Evolutionary conservation across 441 rosid species (phyloP).

Genomic region (Erodium texanum): DNA sequence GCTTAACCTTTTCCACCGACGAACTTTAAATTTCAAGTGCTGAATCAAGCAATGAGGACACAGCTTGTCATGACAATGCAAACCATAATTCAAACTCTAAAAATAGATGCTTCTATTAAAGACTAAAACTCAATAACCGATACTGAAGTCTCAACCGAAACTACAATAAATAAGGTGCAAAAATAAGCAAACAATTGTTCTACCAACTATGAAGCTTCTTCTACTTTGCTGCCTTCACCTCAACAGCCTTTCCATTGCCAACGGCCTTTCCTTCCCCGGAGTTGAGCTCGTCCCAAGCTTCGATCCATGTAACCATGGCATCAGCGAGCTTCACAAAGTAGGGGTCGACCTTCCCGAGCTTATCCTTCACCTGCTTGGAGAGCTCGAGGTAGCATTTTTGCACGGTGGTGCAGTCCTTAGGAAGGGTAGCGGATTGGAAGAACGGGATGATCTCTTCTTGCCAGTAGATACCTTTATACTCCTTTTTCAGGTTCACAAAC

Average conservation of each 20-base stretch:
- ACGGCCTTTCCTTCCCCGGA: slow-evolving; percentile 14
- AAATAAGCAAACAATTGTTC: neutral
- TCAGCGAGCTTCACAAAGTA: slow-evolving; percentile 87
- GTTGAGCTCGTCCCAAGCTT: slow-evolving; percentile 95
- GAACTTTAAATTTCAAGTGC: too few relatives aligned
- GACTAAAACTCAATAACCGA: neutral
- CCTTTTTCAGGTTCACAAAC: slow-evolving; percentile 31
- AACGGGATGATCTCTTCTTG: slow-evolving; percentile 97
- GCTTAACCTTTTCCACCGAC: too few relatives aligned
- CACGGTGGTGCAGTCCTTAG: slow-evolving; percentile 72
- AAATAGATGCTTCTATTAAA: neutral
- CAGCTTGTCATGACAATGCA: neutral
- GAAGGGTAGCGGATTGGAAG: slow-evolving; percentile 62
- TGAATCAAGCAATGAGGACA: neutral
- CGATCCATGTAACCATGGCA: slow-evolving; percentile 95
- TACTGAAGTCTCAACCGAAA: neutral
- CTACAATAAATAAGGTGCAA: neutral
- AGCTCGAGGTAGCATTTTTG: slow-evolving; percentile 83
- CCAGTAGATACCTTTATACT: slow-evolving; percentile 38
- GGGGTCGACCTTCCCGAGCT: slow-evolving; percentile 63
- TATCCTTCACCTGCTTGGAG: slow-evolving; percentile 69
- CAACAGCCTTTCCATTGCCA: neutral
- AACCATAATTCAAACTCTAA: neutral
- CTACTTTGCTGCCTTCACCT: neutral
- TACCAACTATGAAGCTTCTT: neutral